These are phyloP conservation scores for Aspergillus diversus DNA, from an alignment of 495 filamentous ascomycete species.

Conservation along the genomic window DNA sequence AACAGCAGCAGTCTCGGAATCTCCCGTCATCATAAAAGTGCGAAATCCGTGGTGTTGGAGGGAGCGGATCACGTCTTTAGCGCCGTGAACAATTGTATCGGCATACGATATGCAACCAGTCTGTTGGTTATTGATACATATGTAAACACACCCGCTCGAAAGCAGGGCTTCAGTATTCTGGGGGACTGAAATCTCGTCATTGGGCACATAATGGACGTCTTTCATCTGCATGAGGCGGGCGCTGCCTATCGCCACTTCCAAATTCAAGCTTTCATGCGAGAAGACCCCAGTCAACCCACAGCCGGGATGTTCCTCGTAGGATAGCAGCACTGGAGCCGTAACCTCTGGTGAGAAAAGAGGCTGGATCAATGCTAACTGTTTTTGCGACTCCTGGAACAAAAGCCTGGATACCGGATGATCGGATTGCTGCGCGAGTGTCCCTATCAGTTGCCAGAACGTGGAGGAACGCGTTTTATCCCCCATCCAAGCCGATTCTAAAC, in stretches of 20 bases:
- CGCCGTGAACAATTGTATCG: neutral
- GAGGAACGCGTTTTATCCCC: neutral
- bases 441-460: neutral
- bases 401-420: neutral
- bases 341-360: neutral
- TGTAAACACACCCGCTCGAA: neutral
- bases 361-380: neutral
- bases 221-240: neutral
- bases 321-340: neutral
- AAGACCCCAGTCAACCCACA: neutral
- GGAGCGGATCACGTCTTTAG: neutral
- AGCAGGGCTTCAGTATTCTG: neutral
- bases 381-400: neutral
- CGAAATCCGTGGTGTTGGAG: neutral
- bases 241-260: neutral
- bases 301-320: neutral
- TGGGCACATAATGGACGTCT: neutral
- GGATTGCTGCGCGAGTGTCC: neutral
- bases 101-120: neutral
- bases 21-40: neutral
- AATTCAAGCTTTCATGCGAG: neutral
- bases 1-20: neutral
- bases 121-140: neutral
- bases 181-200: neutral
- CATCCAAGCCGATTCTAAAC: neutral